phyloP scores from a whole-genome alignment of 1,284 basidiomycete species.

The Gymnopus androsaceus region DNA sequence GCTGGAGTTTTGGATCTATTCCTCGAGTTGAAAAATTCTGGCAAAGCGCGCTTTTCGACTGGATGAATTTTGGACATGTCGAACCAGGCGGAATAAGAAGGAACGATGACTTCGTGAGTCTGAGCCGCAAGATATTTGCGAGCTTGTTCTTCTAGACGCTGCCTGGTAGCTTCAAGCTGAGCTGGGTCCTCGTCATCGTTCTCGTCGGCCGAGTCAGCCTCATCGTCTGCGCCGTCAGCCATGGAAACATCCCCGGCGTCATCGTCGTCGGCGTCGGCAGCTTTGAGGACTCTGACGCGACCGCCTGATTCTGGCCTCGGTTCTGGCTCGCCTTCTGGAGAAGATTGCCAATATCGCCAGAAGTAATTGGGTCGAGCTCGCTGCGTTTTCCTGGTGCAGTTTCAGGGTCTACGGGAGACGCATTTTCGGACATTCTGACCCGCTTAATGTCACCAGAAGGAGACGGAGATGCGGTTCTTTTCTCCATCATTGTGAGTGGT shows the following conservation, averaged over 20 bases:
- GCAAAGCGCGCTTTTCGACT: conserved; percentile 90
- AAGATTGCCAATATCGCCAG: conserved; percentile 72
- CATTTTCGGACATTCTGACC: conserved; percentile 47
- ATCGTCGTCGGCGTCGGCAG: conserved; percentile 61
- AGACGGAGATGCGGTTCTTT: conserved; percentile 18
- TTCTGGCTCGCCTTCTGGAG: conserved; percentile 47
- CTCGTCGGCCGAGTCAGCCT: conserved; percentile 69
- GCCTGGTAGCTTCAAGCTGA: conserved; percentile 75
- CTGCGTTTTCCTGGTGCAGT: conserved; percentile 73
- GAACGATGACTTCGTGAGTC: conserved; percentile 96
- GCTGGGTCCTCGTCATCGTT: conserved; percentile 80
- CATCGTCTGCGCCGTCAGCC: conserved; percentile 71
- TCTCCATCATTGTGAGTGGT: conserved; percentile 16
- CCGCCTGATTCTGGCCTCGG: conserved; percentile 50
- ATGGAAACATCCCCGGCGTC: conserved; percentile 69
- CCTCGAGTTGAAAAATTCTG: conserved; percentile 97
- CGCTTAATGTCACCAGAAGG: conserved; percentile 16
- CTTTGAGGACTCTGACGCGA: conserved; percentile 55
- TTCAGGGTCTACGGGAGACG: conserved; percentile 69
- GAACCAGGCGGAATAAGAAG: conserved; percentile 98
- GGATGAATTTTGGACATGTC: conserved; percentile 92
- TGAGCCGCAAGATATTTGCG: conserved; percentile 95
- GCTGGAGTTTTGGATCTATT: conserved; percentile 95
- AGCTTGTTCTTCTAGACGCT: conserved; percentile 82
- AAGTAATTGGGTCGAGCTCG: conserved; percentile 73